These are phyloP conservation scores for Jacaranda mimosifolia DNA, from an alignment of 257 asterid genomes.

Conservation along the genomic window DNA sequence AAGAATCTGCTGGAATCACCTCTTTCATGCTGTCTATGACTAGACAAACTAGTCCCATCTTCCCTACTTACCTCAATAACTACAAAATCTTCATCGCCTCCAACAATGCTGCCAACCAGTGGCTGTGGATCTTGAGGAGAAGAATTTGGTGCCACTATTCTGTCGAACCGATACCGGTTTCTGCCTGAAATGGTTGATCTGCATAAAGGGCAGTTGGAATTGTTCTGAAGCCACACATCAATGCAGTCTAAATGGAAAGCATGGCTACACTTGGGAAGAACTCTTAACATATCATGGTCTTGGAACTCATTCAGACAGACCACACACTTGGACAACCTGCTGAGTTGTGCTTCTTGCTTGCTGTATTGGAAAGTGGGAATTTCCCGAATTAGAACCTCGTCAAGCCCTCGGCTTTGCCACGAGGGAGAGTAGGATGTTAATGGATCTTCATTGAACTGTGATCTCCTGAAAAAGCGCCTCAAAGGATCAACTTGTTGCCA, in stretches of 20 bases:
- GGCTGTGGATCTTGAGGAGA: constrained; percentile 74
- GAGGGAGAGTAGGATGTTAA: constrained; percentile 60
- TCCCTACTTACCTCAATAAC: constrained; percentile 52
- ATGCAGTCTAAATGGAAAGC: constrained; percentile 85
- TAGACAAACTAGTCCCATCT: constrained; percentile 24
- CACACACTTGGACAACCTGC: constrained; percentile 60
- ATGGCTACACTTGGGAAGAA: constrained; percentile 81
- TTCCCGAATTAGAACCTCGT: constrained; percentile 67
- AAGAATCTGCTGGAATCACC: constrained; percentile 53
- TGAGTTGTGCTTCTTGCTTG: constrained; percentile 39
- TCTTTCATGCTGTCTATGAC: constrained; percentile 38
- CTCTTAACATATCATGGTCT: constrained; percentile 64
- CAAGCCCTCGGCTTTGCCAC: constrained; percentile 71
- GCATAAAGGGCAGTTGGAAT: constrained; percentile 84
- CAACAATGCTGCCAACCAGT: constrained; percentile 38
- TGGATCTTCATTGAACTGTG: constrained; percentile 44
- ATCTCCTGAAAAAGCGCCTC: constrained; percentile 55
- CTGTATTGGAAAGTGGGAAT: constrained; percentile 69
- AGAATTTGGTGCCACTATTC: constrained; percentile 70
- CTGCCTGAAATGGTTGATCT: constrained; percentile 73
- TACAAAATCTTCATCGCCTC: constrained; percentile 58
- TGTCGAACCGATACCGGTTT: constrained; percentile 42
- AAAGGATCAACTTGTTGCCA: constrained; percentile 75
- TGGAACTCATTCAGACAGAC: constrained; percentile 79
- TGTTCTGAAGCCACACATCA: constrained; percentile 76